Base-by-base conservation (phyloP, 176 grass and related monocot genomes). In the Carex pumila region DNA sequence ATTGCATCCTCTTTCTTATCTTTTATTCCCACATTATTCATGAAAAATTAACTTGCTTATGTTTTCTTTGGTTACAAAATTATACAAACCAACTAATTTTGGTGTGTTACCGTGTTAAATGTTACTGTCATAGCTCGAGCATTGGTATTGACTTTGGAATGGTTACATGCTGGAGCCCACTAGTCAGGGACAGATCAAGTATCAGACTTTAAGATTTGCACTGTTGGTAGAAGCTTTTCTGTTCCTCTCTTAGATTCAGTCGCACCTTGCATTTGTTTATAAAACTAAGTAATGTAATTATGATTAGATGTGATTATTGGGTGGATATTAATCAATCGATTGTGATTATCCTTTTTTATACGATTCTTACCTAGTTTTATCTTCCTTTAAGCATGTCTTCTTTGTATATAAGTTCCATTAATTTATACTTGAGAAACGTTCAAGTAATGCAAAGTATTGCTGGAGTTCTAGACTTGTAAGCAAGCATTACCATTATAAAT, bases 111-210 rank as follows among this genome's bases (percentile, higher is more conserved):
- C 37, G 19, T 53, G 75, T 63, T 29, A 14, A 65, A 78, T 78
- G 59, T 18, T n/a, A 49, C 61, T 49, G 34, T 81, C 79, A 65
- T 65, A 81, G 79, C 79, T 81, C 61, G 0, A 81, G 79, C 79
- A 81, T 81, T 81, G 56, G 58, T 81, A 62, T 47, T 49, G 34
- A 65, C 56, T 30, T 71, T 61, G 79, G 41, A 81, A 63, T 81
- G 79, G 58, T 81, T 60, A 65, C 79, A 25, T 81, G 79, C 79
- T 81, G 79, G 79, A 81, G 59, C 79, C 62, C 68, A 71, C 18
- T 71, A 47, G 39, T 71, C 55, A 45, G 37, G 54, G 79, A 54
- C 79, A 45, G 58, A 81, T 81, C 73, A 81, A 63, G 18, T 65
- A 47, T 81, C 79, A 65, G 61, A 49, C 2, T 65, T 65, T 65